Evolutionary conservation across 257 asterid genomes (phyloP), one percentile per base, ranked within the genome.

Genomic region (Petrea volubilis): DNA sequence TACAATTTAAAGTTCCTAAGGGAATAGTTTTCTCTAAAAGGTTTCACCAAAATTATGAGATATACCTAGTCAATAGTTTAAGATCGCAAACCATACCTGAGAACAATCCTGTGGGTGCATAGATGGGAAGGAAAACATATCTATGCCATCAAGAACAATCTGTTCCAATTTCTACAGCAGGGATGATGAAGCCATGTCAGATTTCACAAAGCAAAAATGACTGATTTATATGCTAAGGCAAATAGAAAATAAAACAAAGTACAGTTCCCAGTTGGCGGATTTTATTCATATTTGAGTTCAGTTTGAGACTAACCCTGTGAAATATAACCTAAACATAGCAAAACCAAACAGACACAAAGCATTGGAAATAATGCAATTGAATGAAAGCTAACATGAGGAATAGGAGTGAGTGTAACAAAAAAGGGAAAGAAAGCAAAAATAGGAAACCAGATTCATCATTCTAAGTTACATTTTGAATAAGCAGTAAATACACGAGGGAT

Each of bases 81-180:
- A 71, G 34, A 59, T 60, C 41, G 28, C 20, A 60, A 63, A 69
- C 41, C 74, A 15, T 83, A 94, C 99, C 96, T 91, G 97, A 68
- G 98, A 77, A 88, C 99, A 94, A 79, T 94, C 99, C 20, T 88
- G 92, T 13, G 87, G 65, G 74, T 82, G 90, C 98, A 94, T 94
- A 58, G 97, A 97, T 63, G 81, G 90, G 78, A 94, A 94, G 49
- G 97, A 88, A 2, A 80, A 71, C 44, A 94, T 94, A 70, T 83
- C 96, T 46, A 38, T 83, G 21, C 93, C 93, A 83, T 88, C 92
- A 76, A 90, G 83, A 81, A 94, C 97, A 80, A 91, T 81, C 74
- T 82, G 86, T 64, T 90, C 83, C 84, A 94, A 76, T 83, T 88
- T 87, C 99, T 94, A 72, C 85, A 84, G 33, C 63, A 78, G 74